Percentiles rank a stretch among this genome's conserved stretches.
Evolutionary conservation across 1,139 yeast species (phyloP).

Genomic region (Nakaseomyces bracarensis): DNA sequence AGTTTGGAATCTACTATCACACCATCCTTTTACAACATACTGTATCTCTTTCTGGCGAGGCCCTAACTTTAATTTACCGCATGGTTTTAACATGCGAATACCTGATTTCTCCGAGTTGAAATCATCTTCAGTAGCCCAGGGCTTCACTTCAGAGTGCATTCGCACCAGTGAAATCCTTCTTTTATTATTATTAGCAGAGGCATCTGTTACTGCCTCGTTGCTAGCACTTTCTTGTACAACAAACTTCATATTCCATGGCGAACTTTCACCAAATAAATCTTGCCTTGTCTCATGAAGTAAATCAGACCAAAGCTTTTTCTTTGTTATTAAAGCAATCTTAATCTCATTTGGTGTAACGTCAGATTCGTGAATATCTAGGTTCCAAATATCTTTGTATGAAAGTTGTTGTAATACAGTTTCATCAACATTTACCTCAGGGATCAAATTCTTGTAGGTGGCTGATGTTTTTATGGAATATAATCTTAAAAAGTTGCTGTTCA

Average conservation of each 20-base stretch:
- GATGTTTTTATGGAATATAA: constrained; percentile 27
- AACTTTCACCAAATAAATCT: constrained; percentile 23
- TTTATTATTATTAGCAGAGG: constrained; percentile 10
- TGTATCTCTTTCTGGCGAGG: constrained; percentile 19
- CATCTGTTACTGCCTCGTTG: background rate
- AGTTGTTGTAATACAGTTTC: constrained; percentile 23
- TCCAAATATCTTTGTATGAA: constrained; percentile 20
- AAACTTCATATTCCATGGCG: constrained; percentile 25
- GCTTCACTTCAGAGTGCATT: constrained; percentile 25
- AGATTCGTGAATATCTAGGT: constrained; percentile 19
- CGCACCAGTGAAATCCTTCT: constrained; percentile 20
- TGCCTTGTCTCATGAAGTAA: constrained; percentile 22
- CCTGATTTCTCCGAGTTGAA: constrained; percentile 7
- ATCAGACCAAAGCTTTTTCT: constrained; percentile 30
- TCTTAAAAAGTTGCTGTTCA: constrained; percentile 27
- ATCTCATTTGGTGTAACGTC: constrained; percentile 20
- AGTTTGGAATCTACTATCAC: constrained; percentile 24
- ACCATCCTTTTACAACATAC: constrained; percentile 33
- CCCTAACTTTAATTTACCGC: constrained; percentile 22
- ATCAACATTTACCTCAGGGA: constrained; percentile 30
- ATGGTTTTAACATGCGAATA: constrained; percentile 25
- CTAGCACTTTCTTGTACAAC: constrained; percentile 9
- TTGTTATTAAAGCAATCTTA: constrained; percentile 27
- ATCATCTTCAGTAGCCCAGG: constrained; percentile 19
- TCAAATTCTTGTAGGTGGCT: constrained; percentile 17